Percentiles rank a stretch among this genome's conserved stretches.
These are phyloP conservation scores for Graphilbum sp. DNA, from an alignment of 2,329 filamentous ascomycete species.

Conservation along the genomic window DNA sequence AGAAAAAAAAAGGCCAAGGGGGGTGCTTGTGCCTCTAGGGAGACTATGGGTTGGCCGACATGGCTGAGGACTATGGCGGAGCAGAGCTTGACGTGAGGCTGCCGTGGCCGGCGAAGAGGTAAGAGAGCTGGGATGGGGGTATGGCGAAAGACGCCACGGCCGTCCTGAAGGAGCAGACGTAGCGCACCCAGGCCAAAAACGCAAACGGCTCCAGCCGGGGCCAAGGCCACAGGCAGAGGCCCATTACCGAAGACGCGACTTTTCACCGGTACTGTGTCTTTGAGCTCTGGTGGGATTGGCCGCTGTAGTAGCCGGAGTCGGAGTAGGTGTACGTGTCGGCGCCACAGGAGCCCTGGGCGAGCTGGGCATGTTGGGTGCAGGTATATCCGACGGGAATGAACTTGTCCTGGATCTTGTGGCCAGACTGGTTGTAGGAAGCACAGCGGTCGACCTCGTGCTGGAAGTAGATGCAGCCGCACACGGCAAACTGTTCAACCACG, in stretches of 20 bases:
- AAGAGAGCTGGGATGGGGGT: slow-evolving; percentile 31
- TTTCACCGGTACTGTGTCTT: slow-evolving; percentile 30
- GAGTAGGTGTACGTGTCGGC: slow-evolving; percentile 27
- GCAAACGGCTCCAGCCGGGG: slow-evolving; percentile 25
- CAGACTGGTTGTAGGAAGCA: slow-evolving; percentile 53
- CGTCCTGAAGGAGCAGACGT: slow-evolving; percentile 29
- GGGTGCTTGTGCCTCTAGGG: not conserved
- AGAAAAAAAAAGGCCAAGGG: slow-evolving; percentile 3
- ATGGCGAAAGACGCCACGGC: slow-evolving; percentile 17
- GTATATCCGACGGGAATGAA: slow-evolving; percentile 72
- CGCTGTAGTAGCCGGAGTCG: slow-evolving; percentile 38
- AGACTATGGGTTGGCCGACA: too few species aligned
- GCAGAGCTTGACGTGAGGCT: slow-evolving; percentile 23
- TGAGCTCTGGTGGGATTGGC: slow-evolving; percentile 27
- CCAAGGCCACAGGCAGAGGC: slow-evolving; percentile 24
- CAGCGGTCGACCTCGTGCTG: slow-evolving; percentile 76
- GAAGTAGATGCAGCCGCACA: slow-evolving; percentile 79
- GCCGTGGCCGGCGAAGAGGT: slow-evolving; percentile 29
- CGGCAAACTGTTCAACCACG: slow-evolving; percentile 70
- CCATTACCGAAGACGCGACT: slow-evolving; percentile 33
- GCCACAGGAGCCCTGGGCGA: slow-evolving; percentile 21
- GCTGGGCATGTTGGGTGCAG: slow-evolving; percentile 40
- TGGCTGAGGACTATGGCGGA: slow-evolving; percentile 14
- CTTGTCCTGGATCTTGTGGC: slow-evolving; percentile 56
- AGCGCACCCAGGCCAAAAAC: slow-evolving; percentile 28